Conservation (phyloP, 768 basidiomycete genomes). For the Pilatotrama ljubarskyi region DNA sequence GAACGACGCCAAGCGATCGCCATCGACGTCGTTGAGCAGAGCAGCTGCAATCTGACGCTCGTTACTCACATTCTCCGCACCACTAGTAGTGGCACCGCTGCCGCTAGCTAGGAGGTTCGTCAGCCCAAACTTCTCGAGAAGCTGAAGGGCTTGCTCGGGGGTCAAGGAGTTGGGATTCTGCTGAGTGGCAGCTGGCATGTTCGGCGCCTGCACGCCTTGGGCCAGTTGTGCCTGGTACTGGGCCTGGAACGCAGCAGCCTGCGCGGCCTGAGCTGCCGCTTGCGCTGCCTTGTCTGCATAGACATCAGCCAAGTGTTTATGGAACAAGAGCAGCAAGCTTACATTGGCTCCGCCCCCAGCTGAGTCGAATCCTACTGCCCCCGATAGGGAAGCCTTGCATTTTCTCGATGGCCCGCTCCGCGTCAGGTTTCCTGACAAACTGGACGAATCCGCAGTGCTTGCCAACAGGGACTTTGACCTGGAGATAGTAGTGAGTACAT, state of each 20-base stretch:
- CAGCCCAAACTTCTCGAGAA: slow-evolving; percentile 35
- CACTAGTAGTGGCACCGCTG: slow-evolving; percentile 8
- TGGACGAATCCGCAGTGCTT: slow-evolving; percentile 97
- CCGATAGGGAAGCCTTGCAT: slow-evolving; percentile 97
- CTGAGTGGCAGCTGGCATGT: slow-evolving; percentile 2
- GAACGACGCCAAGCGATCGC: slow-evolving; percentile 19
- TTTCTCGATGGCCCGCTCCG: slow-evolving; percentile 90
- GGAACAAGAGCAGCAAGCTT: slow-evolving; percentile 28
- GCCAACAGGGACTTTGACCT: slow-evolving; percentile 96
- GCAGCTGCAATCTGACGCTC: slow-evolving; percentile 23
- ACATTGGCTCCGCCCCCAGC: slow-evolving; percentile 96
- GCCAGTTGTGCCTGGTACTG: slow-evolving; percentile 29
- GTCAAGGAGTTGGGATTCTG: slow-evolving; percentile 24
- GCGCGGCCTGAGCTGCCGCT: slow-evolving; percentile 78
- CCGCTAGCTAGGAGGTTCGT: slow-evolving; percentile 27
- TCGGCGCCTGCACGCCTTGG: neutral
- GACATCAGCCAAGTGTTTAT: neutral
- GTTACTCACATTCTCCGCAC: slow-evolving; percentile 20
- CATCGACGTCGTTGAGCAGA: slow-evolving; percentile 24
- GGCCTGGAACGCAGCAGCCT: slow-evolving; percentile 66
- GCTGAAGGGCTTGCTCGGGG: slow-evolving; percentile 35
- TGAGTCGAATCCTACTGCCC: slow-evolving; percentile 85
- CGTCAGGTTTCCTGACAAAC: slow-evolving; percentile 89
- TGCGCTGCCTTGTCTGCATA: slow-evolving; percentile 82
- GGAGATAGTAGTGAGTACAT: slow-evolving; percentile 15